Conservation (phyloP, 257 asterid genomes). For the Solanum microdontum region DNA sequence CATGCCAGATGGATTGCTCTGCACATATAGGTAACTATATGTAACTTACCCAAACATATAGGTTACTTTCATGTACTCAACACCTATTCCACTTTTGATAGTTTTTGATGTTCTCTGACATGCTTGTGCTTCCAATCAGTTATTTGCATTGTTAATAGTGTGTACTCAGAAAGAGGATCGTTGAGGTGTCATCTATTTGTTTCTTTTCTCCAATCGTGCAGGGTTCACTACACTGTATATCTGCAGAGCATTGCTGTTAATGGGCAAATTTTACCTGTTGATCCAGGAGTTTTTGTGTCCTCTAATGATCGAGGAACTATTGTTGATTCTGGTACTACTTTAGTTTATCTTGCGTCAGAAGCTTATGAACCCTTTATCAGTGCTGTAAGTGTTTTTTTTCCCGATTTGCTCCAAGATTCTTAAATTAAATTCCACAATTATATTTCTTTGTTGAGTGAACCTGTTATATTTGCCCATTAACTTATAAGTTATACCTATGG, state of each 20-base stretch:
- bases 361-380: conserved; percentile 71
- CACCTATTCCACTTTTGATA: neutral
- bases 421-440: neutral
- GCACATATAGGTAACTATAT: neutral
- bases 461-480: neutral
- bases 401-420: neutral
- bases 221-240: conserved; percentile 76
- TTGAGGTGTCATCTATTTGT: neutral
- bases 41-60: neutral
- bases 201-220: conserved; percentile 16
- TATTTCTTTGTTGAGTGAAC: neutral
- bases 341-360: conserved; percentile 69
- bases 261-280: conserved; percentile 62
- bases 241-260: conserved; percentile 66
- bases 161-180: neutral
- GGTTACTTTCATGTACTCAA: neutral
- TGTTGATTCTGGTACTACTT: conserved; percentile 83
- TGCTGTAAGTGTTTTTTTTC: conserved; percentile 39
- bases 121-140: neutral
- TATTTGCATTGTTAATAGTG: neutral
- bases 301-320: conserved; percentile 60
- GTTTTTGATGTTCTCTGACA: neutral
- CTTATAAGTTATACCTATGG: neutral
- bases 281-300: conserved; percentile 53
- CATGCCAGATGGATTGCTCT: neutral